Conservation (phyloP, 371 early-diverging fungal species). For the Circinella minor region DNA sequence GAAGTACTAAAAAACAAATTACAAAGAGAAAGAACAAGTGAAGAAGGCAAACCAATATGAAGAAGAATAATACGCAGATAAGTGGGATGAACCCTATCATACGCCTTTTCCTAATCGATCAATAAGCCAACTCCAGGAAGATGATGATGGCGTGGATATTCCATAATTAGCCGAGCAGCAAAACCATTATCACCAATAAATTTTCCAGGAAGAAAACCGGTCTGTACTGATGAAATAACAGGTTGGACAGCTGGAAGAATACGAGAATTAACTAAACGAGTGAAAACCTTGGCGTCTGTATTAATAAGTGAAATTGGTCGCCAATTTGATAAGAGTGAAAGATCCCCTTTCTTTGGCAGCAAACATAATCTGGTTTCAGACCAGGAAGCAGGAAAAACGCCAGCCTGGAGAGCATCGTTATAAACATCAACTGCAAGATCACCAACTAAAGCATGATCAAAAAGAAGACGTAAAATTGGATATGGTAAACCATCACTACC, state of each 20-base stretch:
- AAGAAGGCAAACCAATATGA: neutral
- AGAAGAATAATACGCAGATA: neutral
- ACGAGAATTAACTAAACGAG: conserved; percentile 12
- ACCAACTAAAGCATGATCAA: too few species aligned
- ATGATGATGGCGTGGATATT: neutral
- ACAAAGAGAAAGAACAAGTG: neutral
- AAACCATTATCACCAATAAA: conserved; percentile 20
- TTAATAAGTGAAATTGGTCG: too few species aligned
- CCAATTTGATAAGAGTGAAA: too few species aligned
- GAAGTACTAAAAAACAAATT: conserved; percentile 14
- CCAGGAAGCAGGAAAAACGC: too few species aligned
- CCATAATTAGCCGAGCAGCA: conserved; percentile 1
- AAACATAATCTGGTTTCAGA: too few species aligned
- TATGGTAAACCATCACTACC: too few species aligned
- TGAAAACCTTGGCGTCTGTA: too few species aligned
- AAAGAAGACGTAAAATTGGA: too few species aligned
- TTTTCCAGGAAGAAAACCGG: conserved; percentile 16
- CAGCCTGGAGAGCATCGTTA: too few species aligned
- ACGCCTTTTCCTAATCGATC: conserved; percentile 12
- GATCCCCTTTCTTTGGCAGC: too few species aligned
- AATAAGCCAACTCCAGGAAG: neutral
- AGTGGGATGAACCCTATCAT: conserved; percentile 6
- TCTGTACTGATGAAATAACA: conserved; percentile 14
- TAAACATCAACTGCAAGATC: too few species aligned
- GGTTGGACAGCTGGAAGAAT: neutral